Base-by-base conservation (phyloP, 2,329 filamentous ascomycete genomes). In the Paecilomyces variotii region DNA sequence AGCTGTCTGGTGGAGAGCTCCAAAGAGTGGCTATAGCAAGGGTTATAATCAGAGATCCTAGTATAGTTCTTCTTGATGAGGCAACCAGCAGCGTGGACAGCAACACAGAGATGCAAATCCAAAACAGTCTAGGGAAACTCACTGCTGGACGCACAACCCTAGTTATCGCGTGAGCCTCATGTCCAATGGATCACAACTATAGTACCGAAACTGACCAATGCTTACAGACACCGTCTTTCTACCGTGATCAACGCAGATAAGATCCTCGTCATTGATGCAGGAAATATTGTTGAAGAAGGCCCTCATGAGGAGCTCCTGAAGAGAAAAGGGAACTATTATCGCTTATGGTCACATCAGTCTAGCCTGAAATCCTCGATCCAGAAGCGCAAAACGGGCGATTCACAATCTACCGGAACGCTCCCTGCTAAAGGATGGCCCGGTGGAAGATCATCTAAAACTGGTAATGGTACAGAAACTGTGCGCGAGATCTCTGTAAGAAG, bases 221-320 rank as follows among this genome's bases (percentile, higher is more conserved):
- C 35, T 54, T 14, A 10, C 57, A 86, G 83, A 0, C 86, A 88
- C 68, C 83, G 86, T 6, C 76, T 89, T 34, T 87, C 86, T 1
- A 89, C 86, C 1, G 83, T 89, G 56, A 84, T 86, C 76, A 86
- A 86, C 62, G 85, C 86, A 2, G 85, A 89, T 64, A 78, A 80
- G 26, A 88, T 89, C 60, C 80, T 88, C 56, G 87, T 89, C 9
- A 79, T 89, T 52, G 79, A 82, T 51, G 78, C 84, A 56, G 87
- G 87, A 10, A 76, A 80, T 62, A 79, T 89, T 54, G 77, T 83
- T n/a, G 86, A 89, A 67, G 78, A 84, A 63, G 87, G 87, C 7
- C 80, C 72, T 45, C 87, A 89, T 59, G 77, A 82, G 4, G 79
- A 83, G 25, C 73, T 89, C 24, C 77, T 89, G 54, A 71, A 76